Base-by-base conservation (phyloP, 257 asterid species). In the Nicotiana otophora region DNA sequence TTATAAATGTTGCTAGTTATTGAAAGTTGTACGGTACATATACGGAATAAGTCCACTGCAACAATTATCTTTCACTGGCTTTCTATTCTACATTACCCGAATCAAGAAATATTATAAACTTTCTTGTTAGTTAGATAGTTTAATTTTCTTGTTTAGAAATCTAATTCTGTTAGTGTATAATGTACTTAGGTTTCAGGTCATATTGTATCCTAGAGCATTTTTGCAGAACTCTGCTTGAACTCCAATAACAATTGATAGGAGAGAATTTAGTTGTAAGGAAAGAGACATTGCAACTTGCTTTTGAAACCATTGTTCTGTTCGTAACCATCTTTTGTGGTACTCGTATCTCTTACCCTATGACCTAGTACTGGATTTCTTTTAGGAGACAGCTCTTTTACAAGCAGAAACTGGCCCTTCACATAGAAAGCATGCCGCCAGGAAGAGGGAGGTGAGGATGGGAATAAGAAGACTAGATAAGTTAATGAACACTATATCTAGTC, bases 381-480 rank as follows among this genome's bases (percentile, higher is more conserved):
- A 92, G 99, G 98, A 90, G 87, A 86, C 74, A 57, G 94, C 88
- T 86, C 90, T 90, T 74, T 81, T 84, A 14, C 90, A 89, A 67
- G 84, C 86, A 65, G 99, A 92, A 76, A 88, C 80, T 72, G 87
- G 86, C 33, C 77, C 92, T 36, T 46, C 80, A 4, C 91, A 97
- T 92, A 91, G 95, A 83, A 88, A 89, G 75, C 93, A 90, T 78
- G 89, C 91, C 33, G 39, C 94, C 65, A 92, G 98, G 70, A 96
- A 89, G 86, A 89, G 99, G 77, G 98, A 93, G 88, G 95, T 96
- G 87, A 96, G 89, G 87, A 86, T 90, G 88, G 96, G 95, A 68
- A 92, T 96, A 81, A 87, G 87, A 84, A 94, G 93, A 88, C 86
- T 91, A 79, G 96, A 96, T 42, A 96, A 94, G 87, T 81, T 93